Conservation (phyloP, 2,329 filamentous ascomycete species). For the Ophiocordyceps unilateralis region DNA sequence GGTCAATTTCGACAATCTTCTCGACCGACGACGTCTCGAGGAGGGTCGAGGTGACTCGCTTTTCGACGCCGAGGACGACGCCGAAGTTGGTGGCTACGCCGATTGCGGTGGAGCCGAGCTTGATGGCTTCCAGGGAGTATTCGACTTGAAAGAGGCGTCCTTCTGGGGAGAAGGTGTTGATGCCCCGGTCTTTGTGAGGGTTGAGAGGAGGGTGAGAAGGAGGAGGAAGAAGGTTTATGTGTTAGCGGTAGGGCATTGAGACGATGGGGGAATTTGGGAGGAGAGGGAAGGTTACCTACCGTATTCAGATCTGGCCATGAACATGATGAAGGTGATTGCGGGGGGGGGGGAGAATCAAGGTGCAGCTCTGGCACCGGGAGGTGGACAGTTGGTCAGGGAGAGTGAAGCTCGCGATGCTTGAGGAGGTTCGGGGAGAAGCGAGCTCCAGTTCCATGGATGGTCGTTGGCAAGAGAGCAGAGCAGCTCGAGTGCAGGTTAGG, state of each 20-base stretch:
- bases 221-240: conserved; percentile 8
- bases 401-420: background rate
- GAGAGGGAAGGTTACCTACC: conserved; percentile 40
- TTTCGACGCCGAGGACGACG: conserved; percentile 93
- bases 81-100: conserved; percentile 91
- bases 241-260: background rate
- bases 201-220: conserved; percentile 5
- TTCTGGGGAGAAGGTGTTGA: conserved; percentile 99
- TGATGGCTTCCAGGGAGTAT: conserved; percentile 99
- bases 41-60: conserved; percentile 93
- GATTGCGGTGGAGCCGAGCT: conserved; percentile 95
- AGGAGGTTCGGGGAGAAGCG: background rate
- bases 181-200: conserved; percentile 63
- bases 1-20: conserved; percentile 99
- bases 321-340: conserved; percentile 52
- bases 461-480: too few relatives aligned
- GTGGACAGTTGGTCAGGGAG: background rate
- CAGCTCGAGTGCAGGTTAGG: too few relatives aligned
- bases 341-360: background rate
- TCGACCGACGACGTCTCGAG: conserved; percentile 96
- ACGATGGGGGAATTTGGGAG: too few relatives aligned
- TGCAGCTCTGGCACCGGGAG: background rate
- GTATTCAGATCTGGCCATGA: conserved; percentile 99
- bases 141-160: conserved; percentile 99
- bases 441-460: background rate